Base-by-base conservation (phyloP, 2,329 filamentous ascomycete species). In the Alternaria sp. region DNA sequence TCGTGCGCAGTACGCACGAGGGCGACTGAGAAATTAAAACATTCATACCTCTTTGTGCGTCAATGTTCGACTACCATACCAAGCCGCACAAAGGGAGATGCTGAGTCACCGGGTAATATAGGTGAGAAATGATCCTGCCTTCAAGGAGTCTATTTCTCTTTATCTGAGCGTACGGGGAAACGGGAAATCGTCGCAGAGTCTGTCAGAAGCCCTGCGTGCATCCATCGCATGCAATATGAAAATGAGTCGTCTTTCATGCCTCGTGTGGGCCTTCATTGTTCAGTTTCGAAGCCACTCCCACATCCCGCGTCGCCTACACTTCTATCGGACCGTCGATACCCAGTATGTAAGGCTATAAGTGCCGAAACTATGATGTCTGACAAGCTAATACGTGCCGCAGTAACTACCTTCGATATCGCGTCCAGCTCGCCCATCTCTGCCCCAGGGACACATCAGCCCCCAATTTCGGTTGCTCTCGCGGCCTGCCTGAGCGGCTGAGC, bases 381-480 rank as follows among this genome's bases (percentile, higher is more conserved):
- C 14, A 36, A 36, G 32, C 32, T 36, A 14, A 14, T 36, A 36
- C 32, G 32, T 36, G 32, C 32, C 32, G 51, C 38, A 42, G 26
- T 43, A 34, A 34, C 30, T 7, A 18, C 28, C 28, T 34, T 34
- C 30, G 51, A 42, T 18, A 43, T 34, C 51, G 51, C 26, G 39
- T 53, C 28, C 9, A 44, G 39, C 55, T 46, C 36, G 20, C 20
- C 20, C 39, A 24, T 24, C 46, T 20, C 42, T 54, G 26, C 18
- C 18, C 51, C 28, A 42, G n/a, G 11, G n/a, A 42, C 51, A 42
- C 51, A 53, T 42, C 26, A 22, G 26, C 51, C 14, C 26, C 39
- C 28, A 43, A 59, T 59, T 18, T 59, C 57, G 57, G 52, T 59
- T 59, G 39, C 44, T 42, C 41, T 43, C 22, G 32, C 51, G 30